phyloP scores from a whole-genome alignment of 1,139 yeast genomes.

The Kluyveromyces marxianus region DNA sequence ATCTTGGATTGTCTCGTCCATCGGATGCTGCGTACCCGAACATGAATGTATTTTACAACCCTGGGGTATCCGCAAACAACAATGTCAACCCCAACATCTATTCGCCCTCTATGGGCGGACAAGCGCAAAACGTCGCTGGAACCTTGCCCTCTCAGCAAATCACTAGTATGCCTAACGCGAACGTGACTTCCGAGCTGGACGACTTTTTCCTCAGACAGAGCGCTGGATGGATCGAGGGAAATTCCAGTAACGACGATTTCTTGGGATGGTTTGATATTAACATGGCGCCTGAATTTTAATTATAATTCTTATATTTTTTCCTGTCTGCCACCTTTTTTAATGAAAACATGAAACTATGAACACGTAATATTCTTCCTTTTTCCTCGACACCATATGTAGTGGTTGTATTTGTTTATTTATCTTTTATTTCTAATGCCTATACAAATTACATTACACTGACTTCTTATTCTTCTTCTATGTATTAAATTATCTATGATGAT shows the following conservation, averaged over 20 bases:
- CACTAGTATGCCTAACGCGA: not conserved
- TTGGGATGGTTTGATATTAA: slow-evolving; percentile 90
- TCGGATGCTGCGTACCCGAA: slow-evolving; percentile 12
- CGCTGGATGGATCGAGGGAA: slow-evolving; percentile 74
- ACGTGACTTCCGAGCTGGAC: slow-evolving; percentile 25
- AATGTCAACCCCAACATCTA: not conserved
- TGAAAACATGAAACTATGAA: not conserved
- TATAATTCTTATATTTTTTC: not conserved
- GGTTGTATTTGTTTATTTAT: too few species aligned
- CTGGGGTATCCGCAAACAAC: slow-evolving; percentile 5
- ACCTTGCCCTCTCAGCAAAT: not conserved
- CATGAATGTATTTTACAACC: slow-evolving; percentile 14
- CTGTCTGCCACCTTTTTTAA: not conserved
- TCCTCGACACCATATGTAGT: too few species aligned
- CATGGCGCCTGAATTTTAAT: slow-evolving; percentile 48
- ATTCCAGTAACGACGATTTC: slow-evolving; percentile 57
- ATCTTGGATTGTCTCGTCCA: not conserved
- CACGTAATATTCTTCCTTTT: too few species aligned
- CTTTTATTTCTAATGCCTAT: too few species aligned
- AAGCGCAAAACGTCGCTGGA: not conserved
- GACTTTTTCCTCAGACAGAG: slow-evolving; percentile 69
- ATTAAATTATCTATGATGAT: too few species aligned
- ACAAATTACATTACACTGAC: too few species aligned
- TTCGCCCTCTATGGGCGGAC: not conserved
- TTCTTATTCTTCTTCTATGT: too few species aligned